Base-by-base conservation (phyloP, 257 asterid genomes). In the Euphrasia confusa region DNA sequence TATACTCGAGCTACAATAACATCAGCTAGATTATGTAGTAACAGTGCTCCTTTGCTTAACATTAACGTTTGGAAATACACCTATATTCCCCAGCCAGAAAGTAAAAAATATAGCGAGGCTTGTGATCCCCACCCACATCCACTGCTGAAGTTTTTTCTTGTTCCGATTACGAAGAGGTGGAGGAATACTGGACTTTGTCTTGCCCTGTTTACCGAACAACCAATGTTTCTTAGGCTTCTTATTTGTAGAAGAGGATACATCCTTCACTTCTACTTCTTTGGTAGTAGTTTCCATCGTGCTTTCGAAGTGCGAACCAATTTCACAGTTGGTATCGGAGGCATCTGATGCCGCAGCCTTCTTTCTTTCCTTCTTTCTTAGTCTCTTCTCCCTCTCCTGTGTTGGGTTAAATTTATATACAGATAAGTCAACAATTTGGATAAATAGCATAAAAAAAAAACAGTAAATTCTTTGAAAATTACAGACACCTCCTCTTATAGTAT, bases 371-470 rank as follows among this genome's bases (percentile, higher is more conserved):
- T 93, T 93, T 61, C 92, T 76, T 76, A 80, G 65, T 68, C 85
- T 87, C 88, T 85, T 93, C 81, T 89, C 99, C 68, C 83, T 82
- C 74, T 89, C 96, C 99, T 93, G 73, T 55, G 77, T 17, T 64
- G 55, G 68, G 7, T 65, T 60, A 57, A 49, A 63, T 27, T 47
- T 68, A 70, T 39, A 39, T 5, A 54, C 30, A 62, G 13, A 60
- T 49, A 32, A 27, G 59, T 30, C 26, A 13, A 32, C 9, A 71
- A 15, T 8, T 17, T 45, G 40, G 40, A 35, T 35, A 35, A 35
- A 33, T 35, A 35, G 40, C 10, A 35, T 35, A 1, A 6, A 54
- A 21, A 54, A 21, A 53, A 18, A 42, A 42, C 49, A 12, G 49
- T 12, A n/a, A n/a, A 10, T 2, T 10, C 12, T 52, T 15, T 50